phyloP scores from a whole-genome alignment of 768 basidiomycete species.

The Termitomyces sp. region DNA sequence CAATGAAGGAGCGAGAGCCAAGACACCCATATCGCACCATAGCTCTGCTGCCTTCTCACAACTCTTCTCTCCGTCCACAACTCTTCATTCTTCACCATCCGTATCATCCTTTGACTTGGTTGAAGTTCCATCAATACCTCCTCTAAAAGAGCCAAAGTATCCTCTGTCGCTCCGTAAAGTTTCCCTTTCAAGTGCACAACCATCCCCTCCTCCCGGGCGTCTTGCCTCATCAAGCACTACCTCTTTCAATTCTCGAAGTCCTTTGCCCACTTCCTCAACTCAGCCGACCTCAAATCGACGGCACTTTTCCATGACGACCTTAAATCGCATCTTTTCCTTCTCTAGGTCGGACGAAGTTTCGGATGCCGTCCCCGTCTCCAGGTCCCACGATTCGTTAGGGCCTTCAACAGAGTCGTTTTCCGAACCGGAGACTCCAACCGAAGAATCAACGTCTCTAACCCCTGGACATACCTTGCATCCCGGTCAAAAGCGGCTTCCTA shows the following conservation, averaged over 20 bases:
- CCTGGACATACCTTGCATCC: not conserved
- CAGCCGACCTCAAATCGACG: conserved; percentile 28
- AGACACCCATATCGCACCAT: conserved; percentile 36
- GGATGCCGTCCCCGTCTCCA: conserved; percentile 22
- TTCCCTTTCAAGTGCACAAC: conserved; percentile 5
- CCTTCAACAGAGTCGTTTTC: conserved; percentile 21
- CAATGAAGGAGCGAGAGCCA: conserved; percentile 23
- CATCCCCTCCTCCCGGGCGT: not conserved
- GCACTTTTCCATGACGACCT: conserved; percentile 37
- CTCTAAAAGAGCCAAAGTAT: conserved; percentile 19
- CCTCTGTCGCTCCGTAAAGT: conserved; percentile 10
- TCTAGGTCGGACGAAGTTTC: conserved; percentile 16
- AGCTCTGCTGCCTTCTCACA: conserved; percentile 38
- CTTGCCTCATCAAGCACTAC: conserved; percentile 18
- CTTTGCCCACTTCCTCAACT: conserved; percentile 35
- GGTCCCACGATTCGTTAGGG: conserved; percentile 24
- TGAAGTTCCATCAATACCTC: conserved; percentile 16
- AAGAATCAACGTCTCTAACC: conserved; percentile 9
- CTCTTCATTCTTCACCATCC: conserved; percentile 24
- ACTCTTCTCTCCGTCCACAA: conserved; percentile 30
- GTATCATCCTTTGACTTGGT: conserved; percentile 31
- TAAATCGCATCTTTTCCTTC: conserved; percentile 40
- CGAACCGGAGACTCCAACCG: conserved; percentile 19
- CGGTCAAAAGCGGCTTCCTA: not conserved
- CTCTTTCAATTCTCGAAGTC: conserved; percentile 22